Conservation (phyloP, 1,284 basidiomycete genomes). For the Sporisorium exsertum region DNA sequence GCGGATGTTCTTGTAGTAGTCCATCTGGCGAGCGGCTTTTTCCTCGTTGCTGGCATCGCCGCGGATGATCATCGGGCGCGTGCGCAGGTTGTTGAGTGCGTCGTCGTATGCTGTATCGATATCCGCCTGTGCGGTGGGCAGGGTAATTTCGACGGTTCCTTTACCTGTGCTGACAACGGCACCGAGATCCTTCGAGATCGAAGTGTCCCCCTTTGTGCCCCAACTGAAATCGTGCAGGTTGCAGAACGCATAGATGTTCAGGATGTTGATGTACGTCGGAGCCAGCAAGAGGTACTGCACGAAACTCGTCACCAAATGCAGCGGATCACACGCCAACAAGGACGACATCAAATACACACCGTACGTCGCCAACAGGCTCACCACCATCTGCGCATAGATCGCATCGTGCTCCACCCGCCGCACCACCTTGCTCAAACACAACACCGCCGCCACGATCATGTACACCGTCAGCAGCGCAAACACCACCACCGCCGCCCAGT, state of each 20-base stretch:
- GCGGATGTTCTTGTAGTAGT: constrained; percentile 77
- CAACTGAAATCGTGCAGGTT: constrained; percentile 65
- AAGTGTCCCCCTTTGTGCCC: constrained; percentile 70
- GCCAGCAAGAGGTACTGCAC: constrained; percentile 90
- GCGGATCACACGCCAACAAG: constrained; percentile 87
- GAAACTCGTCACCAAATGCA: constrained; percentile 93
- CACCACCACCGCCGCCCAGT: constrained; percentile 81
- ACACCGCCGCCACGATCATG: constrained; percentile 73
- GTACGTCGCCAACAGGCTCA: constrained; percentile 86
- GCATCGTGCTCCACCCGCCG: constrained; percentile 72
- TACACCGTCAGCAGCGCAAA: constrained; percentile 86
- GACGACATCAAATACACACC: constrained; percentile 74
- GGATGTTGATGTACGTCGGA: constrained; percentile 86
- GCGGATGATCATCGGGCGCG: constrained; percentile 72
- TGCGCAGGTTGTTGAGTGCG: constrained; percentile 82
- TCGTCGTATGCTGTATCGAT: constrained; percentile 90
- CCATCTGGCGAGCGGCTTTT: constrained; percentile 62
- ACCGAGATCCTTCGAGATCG: constrained; percentile 64
- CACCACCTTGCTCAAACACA: constrained; percentile 60
- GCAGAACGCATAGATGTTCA: constrained; percentile 71
- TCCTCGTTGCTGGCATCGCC: constrained; percentile 64
- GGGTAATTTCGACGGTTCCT: constrained; percentile 82
- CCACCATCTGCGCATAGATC: constrained; percentile 80
- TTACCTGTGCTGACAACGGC: constrained; percentile 59
- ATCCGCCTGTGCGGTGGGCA: constrained; percentile 86